Conservation (phyloP, 805 yeast species). For the Wickerhamomyces pijperi region DNA sequence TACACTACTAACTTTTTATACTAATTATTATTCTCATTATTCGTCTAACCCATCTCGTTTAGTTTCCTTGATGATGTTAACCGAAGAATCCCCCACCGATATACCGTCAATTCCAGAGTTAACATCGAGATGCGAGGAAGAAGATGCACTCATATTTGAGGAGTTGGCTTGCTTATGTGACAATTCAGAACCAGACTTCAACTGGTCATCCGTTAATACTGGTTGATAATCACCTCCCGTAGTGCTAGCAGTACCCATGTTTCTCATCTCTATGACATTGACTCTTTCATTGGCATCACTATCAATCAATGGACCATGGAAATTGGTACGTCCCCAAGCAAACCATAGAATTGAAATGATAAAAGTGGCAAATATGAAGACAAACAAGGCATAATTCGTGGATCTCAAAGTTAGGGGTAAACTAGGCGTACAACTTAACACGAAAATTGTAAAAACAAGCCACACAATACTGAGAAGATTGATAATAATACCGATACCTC, state of each 20-base stretch:
- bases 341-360: conserved; percentile 38
- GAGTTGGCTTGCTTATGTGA: no score
- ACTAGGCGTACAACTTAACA: conserved; percentile 64
- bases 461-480: conserved; percentile 50
- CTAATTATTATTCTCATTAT: no score
- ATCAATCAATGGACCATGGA: conserved; percentile 48
- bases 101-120: no score
- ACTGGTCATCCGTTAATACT: not conserved
- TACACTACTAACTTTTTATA: not conserved
- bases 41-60: no score
- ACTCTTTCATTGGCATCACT: conserved; percentile 15
- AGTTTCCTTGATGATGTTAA: no score
- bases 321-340: conserved; percentile 50
- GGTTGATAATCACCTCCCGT: not conserved
- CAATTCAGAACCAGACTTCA: no score
- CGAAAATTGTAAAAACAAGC: conserved; percentile 44
- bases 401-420: conserved; percentile 33
- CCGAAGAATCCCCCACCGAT: no score
- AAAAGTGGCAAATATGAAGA: conserved; percentile 37
- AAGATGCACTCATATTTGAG: no score
- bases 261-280: conserved; percentile 10
- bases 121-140: no score
- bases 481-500: conserved; percentile 50
- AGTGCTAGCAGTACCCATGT: conserved; percentile 1
- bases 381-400: conserved; percentile 50